Base-by-base conservation (phyloP, 176 grass and related monocot species). In the Panicum miliaceum region DNA sequence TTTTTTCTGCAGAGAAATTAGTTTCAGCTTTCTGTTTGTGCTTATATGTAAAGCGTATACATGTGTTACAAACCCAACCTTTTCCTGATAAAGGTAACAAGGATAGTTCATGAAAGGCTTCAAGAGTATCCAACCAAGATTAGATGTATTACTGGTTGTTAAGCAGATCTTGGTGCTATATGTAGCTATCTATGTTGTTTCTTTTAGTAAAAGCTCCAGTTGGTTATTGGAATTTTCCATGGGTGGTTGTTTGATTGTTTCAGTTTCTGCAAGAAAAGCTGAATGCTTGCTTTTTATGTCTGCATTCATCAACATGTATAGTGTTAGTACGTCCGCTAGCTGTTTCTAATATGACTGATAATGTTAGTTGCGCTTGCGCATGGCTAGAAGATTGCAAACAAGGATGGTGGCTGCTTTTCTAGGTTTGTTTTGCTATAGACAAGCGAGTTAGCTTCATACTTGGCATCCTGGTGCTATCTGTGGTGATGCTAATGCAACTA, bases 151-250 rank as follows among this genome's bases (percentile, higher is more conserved):
- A 75, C 27, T 54, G 71, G 71, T 76, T 38, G 73, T 57, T 76
- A 11, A 20, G 57, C 56, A 8, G 68, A 46, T 46, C 41, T 42
- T 69, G 66, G 36, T 69, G 37, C 37, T n/a, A 16, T 46, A 71
- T 26, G 68, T 71, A 71, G 40, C 68, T 26, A 45, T 43, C 38
- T 43, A 11, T 69, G 25, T 23, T 43, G 66, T 43, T 70, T 70
- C 67, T 70, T 25, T 70, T 10, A 70, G 12, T 43, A 70, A 45
- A 69, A 70, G 20, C 38, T 70, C 38, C 10, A 69, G 66, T 69
- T 41, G 38, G 9, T 69, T 69, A 45, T 70, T 70, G 40, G 67
- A 70, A n/a, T 70, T 70, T 70, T 70, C 40, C 40, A n/a, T 68
- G 35, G 67, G 22, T 43, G 12, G 12, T 40, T 43, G 38, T n/a